Percentiles rank a stretch among this genome's conserved stretches.
Conservation (phyloP, 1,139 yeast genomes). For the Lodderomyces jiufengensis region DNA sequence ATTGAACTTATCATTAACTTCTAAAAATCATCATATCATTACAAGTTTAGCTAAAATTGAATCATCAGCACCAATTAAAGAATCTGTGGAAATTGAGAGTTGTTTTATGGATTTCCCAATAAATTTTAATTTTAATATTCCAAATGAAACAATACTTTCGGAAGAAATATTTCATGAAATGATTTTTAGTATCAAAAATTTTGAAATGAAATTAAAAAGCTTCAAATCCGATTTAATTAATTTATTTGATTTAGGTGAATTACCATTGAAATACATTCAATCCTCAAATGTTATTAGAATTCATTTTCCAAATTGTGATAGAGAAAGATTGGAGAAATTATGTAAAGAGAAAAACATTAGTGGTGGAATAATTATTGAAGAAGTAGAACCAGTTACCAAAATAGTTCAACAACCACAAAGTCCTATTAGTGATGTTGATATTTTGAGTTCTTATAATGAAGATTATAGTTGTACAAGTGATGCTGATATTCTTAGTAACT, state of each 20-base stretch:
- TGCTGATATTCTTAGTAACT: conserved; percentile 8
- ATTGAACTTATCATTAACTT: conserved; percentile 30
- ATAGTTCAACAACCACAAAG: conserved; percentile 3
- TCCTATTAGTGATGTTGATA: conserved; percentile 17
- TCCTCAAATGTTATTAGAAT: conserved; percentile 41
- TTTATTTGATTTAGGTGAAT: conserved; percentile 47
- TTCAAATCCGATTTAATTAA: conserved; percentile 33
- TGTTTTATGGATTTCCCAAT: conserved; percentile 53
- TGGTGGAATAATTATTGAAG: conserved; percentile 47
- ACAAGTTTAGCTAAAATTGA: conserved; percentile 35
- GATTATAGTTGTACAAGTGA: conserved; percentile 12
- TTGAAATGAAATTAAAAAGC: conserved; percentile 33
- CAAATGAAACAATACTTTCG: conserved; percentile 49
- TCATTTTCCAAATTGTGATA: conserved; percentile 58
- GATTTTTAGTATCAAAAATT: conserved; percentile 28
- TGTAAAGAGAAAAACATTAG: conserved; percentile 48
- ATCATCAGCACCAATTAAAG: conserved; percentile 23
- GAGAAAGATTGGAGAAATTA: conserved; percentile 45
- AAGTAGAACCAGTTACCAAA: conserved; percentile 9
- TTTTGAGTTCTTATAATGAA: conserved; percentile 19
- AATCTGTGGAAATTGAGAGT: conserved; percentile 26
- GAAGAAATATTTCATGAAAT: conserved; percentile 44
- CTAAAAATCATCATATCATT: conserved; percentile 35
- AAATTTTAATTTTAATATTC: conserved; percentile 37
- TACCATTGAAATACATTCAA: conserved; percentile 42